phyloP scores from a whole-genome alignment of 106 monocot genomes.

The Apostasia shenzhenica region DNA sequence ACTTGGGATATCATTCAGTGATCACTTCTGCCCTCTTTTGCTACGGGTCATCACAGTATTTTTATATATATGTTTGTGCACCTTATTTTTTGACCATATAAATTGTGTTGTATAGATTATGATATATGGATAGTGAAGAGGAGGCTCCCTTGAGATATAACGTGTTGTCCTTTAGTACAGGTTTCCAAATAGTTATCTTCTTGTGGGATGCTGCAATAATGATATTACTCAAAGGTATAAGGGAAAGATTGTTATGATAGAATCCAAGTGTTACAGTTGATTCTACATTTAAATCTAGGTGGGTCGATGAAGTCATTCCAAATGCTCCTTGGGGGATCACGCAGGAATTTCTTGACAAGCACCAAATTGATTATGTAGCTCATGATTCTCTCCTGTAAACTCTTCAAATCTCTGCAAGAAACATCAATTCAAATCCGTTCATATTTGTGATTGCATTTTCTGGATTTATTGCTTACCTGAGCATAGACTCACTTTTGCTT shows the following conservation, averaged over 20 bases:
- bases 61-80: too few relatives aligned
- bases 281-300: slow-evolving; percentile 15
- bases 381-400: slow-evolving; percentile 76
- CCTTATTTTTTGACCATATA: too few relatives aligned
- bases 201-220: slow-evolving; percentile 97
- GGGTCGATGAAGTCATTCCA: slow-evolving; percentile 78
- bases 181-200: slow-evolving; percentile 88
- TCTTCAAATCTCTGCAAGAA: background rate
- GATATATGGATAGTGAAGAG: background rate
- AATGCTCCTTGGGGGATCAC: slow-evolving; percentile 75
- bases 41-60: too few relatives aligned
- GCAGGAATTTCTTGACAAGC: slow-evolving; percentile 58
- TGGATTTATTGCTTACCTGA: too few relatives aligned
- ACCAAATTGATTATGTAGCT: slow-evolving; percentile 65
- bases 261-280: slow-evolving; percentile 17
- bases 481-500: background rate
- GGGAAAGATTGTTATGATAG: slow-evolving; percentile 97
- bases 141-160: background rate
- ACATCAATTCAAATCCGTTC: background rate
- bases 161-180: slow-evolving; percentile 25
- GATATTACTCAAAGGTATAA: slow-evolving; percentile 83
- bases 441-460: too few relatives aligned
- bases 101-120: too few relatives aligned
- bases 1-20: too few relatives aligned
- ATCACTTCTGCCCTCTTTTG: too few relatives aligned